Conservation (phyloP, 106 monocot species). For the Acorus calamus region DNA sequence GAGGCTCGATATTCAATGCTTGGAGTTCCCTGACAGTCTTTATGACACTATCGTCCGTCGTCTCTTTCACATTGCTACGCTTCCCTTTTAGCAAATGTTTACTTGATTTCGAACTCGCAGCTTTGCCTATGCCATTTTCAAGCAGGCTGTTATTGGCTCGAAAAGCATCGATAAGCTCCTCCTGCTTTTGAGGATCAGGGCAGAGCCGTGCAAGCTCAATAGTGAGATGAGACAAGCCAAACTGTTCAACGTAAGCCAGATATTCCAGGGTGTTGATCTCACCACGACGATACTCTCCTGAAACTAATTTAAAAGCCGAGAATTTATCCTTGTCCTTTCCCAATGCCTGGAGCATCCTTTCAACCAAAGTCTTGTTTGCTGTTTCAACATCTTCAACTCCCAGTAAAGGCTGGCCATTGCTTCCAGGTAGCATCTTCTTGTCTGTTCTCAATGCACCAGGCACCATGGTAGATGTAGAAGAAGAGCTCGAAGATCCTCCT, state of each 20-base stretch:
- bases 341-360: slow-evolving; percentile 42
- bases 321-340: slow-evolving; percentile 64
- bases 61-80: slow-evolving; percentile 23
- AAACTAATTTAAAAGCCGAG: slow-evolving; percentile 62
- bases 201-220: slow-evolving; percentile 76
- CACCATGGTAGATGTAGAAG: slow-evolving; percentile 4
- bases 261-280: slow-evolving; percentile 58
- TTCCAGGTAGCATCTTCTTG: background rate
- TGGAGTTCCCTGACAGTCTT: slow-evolving; percentile 57
- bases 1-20: slow-evolving; percentile 11
- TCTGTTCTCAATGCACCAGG: background rate
- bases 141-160: slow-evolving; percentile 27
- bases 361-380: slow-evolving; percentile 77
- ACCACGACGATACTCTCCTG: slow-evolving; percentile 60
- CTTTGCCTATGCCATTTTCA: slow-evolving; percentile 24
- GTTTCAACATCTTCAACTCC: slow-evolving; percentile 27
- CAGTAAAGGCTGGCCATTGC: slow-evolving; percentile 8
- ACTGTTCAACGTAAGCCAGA: slow-evolving; percentile 79
- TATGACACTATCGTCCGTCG: slow-evolving; percentile 37
- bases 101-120: slow-evolving; percentile 14
- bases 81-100: slow-evolving; percentile 30
- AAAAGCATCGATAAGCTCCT: slow-evolving; percentile 64
- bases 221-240: slow-evolving; percentile 74
- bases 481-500: slow-evolving; percentile 1
- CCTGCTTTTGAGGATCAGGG: slow-evolving; percentile 71